A percentile compares a stretch with the other conserved stretches of the same genome.
These are phyloP conservation scores for Capsicum chinense DNA, from an alignment of 257 asterid species.

Conservation along the genomic window DNA sequence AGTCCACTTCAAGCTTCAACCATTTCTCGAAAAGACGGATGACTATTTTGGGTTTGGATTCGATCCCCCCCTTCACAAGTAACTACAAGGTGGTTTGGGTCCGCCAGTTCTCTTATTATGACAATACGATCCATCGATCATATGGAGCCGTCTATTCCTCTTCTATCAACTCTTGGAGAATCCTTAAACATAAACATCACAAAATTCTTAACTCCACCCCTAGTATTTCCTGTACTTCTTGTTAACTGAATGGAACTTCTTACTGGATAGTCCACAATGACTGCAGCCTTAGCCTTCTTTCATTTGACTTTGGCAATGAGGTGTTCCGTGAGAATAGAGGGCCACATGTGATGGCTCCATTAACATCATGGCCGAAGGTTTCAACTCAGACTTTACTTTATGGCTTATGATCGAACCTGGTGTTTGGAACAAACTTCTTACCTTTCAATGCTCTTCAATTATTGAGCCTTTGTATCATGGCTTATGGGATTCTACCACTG, in stretches of 20 bases:
- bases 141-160: not conserved
- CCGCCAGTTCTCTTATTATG: not conserved
- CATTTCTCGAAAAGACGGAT: not conserved
- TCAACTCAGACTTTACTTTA: not conserved
- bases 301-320: conserved; percentile 10
- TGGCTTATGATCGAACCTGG: conserved; percentile 3
- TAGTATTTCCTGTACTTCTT: not conserved
- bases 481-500: not conserved
- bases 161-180: not conserved
- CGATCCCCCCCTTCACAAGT: not conserved
- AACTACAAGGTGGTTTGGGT: not conserved
- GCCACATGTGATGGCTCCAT: not conserved
- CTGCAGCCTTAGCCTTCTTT: not conserved
- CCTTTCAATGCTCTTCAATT: not conserved
- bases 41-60: not conserved
- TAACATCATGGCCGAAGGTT: not conserved
- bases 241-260: not conserved
- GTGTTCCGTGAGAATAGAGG: conserved; percentile 2
- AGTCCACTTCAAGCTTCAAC: not conserved
- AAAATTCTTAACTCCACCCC: not conserved
- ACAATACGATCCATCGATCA: not conserved
- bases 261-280: not conserved
- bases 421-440: not conserved
- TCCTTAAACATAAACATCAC: not conserved
- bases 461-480: fast-evolving